phyloP scores from a whole-genome alignment of 2,329 filamentous ascomycete species.

The Cylindrodendrum hubeiense region DNA sequence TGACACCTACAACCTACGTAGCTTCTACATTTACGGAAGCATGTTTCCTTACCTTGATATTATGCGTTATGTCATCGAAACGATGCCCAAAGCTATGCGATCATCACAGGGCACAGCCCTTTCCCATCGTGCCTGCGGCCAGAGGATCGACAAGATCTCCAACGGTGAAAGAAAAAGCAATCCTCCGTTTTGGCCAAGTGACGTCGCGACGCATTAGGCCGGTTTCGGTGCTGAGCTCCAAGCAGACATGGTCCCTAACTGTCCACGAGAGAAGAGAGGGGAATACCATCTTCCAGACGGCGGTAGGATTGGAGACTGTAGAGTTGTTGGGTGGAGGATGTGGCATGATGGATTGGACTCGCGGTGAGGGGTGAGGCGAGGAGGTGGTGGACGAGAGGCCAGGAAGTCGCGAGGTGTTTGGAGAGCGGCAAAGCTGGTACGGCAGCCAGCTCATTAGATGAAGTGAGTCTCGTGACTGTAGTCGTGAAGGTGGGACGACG shows the following conservation, averaged over 20 bases:
- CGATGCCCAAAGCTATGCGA: background rate
- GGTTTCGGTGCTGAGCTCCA: background rate
- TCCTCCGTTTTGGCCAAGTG: conserved; percentile 19
- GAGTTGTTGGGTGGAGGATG: background rate
- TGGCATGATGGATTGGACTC: conserved; percentile 14
- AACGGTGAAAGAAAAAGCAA: conserved; percentile 29
- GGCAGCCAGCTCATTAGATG: conserved; percentile 20
- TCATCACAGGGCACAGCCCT: background rate
- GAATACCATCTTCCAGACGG: background rate
- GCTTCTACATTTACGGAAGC: background rate
- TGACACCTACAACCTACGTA: background rate
- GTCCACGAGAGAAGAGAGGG: background rate
- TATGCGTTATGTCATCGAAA: background rate
- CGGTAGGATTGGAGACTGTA: background rate
- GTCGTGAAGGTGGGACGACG: conserved; percentile 31
- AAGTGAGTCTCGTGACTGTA: conserved; percentile 31
- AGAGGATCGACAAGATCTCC: conserved; percentile 36
- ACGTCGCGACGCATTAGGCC: conserved; percentile 25
- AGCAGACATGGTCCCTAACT: background rate
- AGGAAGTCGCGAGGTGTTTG: conserved; percentile 11
- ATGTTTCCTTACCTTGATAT: background rate
- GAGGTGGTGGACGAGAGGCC: conserved; percentile 24
- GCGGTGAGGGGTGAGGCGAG: conserved; percentile 14
- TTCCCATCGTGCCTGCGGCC: background rate
- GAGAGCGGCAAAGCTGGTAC: conserved; percentile 14